Conservation (phyloP, 805 yeast species). For the Candida ulmi region DNA sequence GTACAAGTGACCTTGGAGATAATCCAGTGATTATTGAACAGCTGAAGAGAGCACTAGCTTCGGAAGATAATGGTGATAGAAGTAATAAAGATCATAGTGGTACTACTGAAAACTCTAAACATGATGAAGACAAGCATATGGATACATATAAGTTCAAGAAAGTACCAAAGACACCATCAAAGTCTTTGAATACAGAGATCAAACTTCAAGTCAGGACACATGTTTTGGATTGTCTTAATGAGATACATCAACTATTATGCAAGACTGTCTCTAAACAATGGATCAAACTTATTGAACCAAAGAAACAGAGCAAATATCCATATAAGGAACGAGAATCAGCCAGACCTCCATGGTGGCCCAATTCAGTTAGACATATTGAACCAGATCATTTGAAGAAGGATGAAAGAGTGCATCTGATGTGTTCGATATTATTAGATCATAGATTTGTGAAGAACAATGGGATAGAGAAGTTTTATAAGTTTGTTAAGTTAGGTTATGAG, state of each 20-base stretch:
- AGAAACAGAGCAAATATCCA: constrained; percentile 57
- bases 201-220: too few species aligned
- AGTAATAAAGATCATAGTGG: too few species aligned
- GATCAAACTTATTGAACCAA: constrained; percentile 63
- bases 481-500: not conserved
- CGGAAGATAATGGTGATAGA: too few species aligned
- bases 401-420: constrained; percentile 48
- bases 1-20: too few species aligned
- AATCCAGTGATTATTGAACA: too few species aligned
- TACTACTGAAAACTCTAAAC: too few species aligned
- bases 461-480: not conserved
- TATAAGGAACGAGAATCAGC: constrained; percentile 45
- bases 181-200: too few species aligned
- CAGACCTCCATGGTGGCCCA: constrained; percentile 74
- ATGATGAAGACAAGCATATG: too few species aligned
- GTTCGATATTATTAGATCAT: constrained; percentile 27
- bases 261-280: constrained; percentile 60
- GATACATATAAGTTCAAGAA: too few species aligned
- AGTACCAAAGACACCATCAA: too few species aligned
- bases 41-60: too few species aligned
- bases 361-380: constrained; percentile 50
- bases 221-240: too few species aligned
- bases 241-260: constrained; percentile 28
- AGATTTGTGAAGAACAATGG: not conserved
- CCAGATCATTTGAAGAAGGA: constrained; percentile 67